These are phyloP conservation scores for Imleria badia DNA, from an alignment of 768 basidiomycete species.

Conservation along the genomic window DNA sequence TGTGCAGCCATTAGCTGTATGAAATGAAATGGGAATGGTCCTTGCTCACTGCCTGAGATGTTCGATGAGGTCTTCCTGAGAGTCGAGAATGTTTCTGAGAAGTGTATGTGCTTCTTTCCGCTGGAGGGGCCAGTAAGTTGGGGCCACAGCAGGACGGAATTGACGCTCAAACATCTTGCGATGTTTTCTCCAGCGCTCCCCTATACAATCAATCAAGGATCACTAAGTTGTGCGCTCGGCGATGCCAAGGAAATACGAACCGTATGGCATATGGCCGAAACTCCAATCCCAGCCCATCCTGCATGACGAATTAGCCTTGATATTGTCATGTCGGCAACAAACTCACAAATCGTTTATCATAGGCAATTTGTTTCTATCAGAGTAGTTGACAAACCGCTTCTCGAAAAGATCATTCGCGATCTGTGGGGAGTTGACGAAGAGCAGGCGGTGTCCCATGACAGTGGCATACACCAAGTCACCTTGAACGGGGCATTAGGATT, in stretches of 20 bases:
- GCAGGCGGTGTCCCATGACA: constrained; percentile 47
- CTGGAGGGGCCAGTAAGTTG: constrained; percentile 45
- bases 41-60: constrained; percentile 49
- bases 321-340: background rate
- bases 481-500: background rate
- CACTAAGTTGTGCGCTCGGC: background rate
- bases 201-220: constrained; percentile 26
- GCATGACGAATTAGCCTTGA: constrained; percentile 19
- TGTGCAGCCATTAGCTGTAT: constrained; percentile 19
- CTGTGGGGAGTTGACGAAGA: constrained; percentile 48
- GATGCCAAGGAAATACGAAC: constrained; percentile 20
- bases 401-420: constrained; percentile 55
- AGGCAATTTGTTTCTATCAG: constrained; percentile 45
- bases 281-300: constrained; percentile 51
- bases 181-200: constrained; percentile 51
- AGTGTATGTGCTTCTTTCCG: constrained; percentile 45
- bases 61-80: constrained; percentile 44
- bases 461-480: constrained; percentile 56
- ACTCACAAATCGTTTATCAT: constrained; percentile 54
- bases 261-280: constrained; percentile 56
- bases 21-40: background rate
- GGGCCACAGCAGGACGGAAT: constrained; percentile 45
- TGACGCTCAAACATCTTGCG: constrained; percentile 53
- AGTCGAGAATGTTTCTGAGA: constrained; percentile 43
- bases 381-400: constrained; percentile 54